Percentiles rank a stretch among this genome's conserved stretches.
These are phyloP conservation scores for Arthrobotrys megalospora DNA, from an alignment of 2,329 filamentous ascomycete genomes.

Conservation along the genomic window DNA sequence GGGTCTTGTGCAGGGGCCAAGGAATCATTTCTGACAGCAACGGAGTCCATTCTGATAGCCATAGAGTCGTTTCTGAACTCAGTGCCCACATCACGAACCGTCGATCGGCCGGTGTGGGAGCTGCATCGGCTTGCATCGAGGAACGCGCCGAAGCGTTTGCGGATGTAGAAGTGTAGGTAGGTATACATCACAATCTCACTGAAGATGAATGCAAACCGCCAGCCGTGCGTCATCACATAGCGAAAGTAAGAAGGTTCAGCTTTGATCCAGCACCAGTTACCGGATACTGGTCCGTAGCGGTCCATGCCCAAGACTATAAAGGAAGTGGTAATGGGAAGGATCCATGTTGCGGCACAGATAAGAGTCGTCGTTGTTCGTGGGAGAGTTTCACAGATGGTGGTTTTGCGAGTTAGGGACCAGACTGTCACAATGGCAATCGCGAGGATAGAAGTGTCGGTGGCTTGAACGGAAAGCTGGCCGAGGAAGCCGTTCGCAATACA, in stretches of 20 bases:
- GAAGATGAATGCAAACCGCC: conserved; percentile 69
- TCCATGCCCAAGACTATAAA: conserved; percentile 65
- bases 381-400: conserved; percentile 61
- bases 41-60: conserved; percentile 7
- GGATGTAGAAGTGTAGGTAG: conserved; percentile 67
- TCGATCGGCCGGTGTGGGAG: conserved; percentile 41
- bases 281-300: conserved; percentile 67
- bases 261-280: conserved; percentile 71
- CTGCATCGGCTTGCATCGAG: conserved; percentile 34
- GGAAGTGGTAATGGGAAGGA: conserved; percentile 68
- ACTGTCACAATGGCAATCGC: conserved; percentile 69
- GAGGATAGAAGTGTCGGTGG: conserved; percentile 68
- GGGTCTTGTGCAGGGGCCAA: neutral
- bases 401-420: conserved; percentile 67
- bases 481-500: conserved; percentile 70
- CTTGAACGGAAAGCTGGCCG: conserved; percentile 70
- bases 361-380: conserved; percentile 60
- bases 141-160: conserved; percentile 50
- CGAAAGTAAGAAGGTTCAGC: conserved; percentile 67
- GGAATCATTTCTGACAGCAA: conserved; percentile 11
- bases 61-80: conserved; percentile 18
- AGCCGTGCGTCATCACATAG: conserved; percentile 69
- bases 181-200: conserved; percentile 68
- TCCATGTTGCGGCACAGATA: conserved; percentile 68
- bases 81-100: conserved; percentile 22